A percentile compares a stretch with the other conserved stretches of the same genome.
Conservation (phyloP, 768 basidiomycete genomes). For the Lactarius hengduanensis region DNA sequence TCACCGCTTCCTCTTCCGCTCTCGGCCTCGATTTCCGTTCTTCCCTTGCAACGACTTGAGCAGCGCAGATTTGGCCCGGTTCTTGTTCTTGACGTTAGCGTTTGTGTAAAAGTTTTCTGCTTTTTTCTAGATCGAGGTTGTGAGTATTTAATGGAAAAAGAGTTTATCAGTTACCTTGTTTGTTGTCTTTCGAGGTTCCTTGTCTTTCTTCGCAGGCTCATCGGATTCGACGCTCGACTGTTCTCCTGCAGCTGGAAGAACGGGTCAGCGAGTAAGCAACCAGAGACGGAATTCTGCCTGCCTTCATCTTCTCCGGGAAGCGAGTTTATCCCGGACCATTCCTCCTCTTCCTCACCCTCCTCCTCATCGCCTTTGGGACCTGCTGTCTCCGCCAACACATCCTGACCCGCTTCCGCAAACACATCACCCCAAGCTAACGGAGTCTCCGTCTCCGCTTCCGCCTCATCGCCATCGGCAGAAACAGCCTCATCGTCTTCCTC, state of each 20-base stretch:
- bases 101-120: slow-evolving; percentile 84
- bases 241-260: slow-evolving; percentile 33
- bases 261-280: slow-evolving; percentile 12
- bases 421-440: slow-evolving; percentile 86
- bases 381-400: slow-evolving; percentile 20
- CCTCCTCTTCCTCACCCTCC: slow-evolving; percentile 31
- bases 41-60: slow-evolving; percentile 47
- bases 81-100: slow-evolving; percentile 88
- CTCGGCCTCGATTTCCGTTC: slow-evolving; percentile 18
- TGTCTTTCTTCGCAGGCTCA: slow-evolving; percentile 38
- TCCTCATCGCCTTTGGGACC: slow-evolving; percentile 33
- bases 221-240: slow-evolving; percentile 39
- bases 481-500: slow-evolving; percentile 44
- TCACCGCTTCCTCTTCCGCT: slow-evolving; percentile 24
- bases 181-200: slow-evolving; percentile 83
- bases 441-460: slow-evolving; percentile 38
- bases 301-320: slow-evolving; percentile 22
- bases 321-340: slow-evolving; percentile 27
- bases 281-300: slow-evolving; percentile 12
- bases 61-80: slow-evolving; percentile 59
- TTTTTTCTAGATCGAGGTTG: slow-evolving; percentile 58
- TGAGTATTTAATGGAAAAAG: slow-evolving; percentile 4
- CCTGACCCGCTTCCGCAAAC: slow-evolving; percentile 51
- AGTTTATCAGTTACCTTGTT: slow-evolving; percentile 61
- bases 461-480: slow-evolving; percentile 40